Percentiles rank a stretch among this genome's conserved stretches.
Conservation (phyloP, 1,284 basidiomycete genomes). For the Heliocybe sulcata region DNA sequence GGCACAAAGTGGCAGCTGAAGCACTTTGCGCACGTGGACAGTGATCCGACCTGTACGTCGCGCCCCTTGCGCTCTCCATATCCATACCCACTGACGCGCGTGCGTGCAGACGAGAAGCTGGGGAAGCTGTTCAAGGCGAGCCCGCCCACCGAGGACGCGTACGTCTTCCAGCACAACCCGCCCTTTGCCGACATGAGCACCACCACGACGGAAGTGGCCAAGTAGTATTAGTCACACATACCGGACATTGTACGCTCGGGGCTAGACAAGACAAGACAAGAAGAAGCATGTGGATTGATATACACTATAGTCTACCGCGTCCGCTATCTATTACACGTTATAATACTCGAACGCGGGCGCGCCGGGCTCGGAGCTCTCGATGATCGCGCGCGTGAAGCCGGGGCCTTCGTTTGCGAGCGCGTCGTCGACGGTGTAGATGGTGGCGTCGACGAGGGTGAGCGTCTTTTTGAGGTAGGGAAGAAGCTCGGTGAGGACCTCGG, state of each 20-base stretch:
- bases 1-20: slow-evolving; percentile 72
- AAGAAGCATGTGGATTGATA: neutral
- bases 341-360: slow-evolving; percentile 81
- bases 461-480: slow-evolving; percentile 83
- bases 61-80: no score
- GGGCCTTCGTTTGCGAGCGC: slow-evolving; percentile 48
- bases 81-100: slow-evolving; percentile 4
- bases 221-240: no score
- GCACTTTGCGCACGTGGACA: slow-evolving; percentile 66
- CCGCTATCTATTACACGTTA: slow-evolving; percentile 35
- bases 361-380: slow-evolving; percentile 87
- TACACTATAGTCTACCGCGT: neutral
- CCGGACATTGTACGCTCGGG: no score
- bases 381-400: slow-evolving; percentile 59
- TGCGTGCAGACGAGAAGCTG: slow-evolving; percentile 55
- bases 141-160: slow-evolving; percentile 61
- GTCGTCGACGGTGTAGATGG: slow-evolving; percentile 69
- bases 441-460: slow-evolving; percentile 68
- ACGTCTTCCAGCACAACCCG: slow-evolving; percentile 50
- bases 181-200: neutral
- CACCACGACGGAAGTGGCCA: no score
- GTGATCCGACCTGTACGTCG: slow-evolving; percentile 64
- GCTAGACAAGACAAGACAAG: neutral
- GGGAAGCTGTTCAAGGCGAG: slow-evolving; percentile 44
- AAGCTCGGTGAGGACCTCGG: slow-evolving; percentile 67